Conservation (phyloP, 805 yeast species). For the Torulaspora maleeae region DNA sequence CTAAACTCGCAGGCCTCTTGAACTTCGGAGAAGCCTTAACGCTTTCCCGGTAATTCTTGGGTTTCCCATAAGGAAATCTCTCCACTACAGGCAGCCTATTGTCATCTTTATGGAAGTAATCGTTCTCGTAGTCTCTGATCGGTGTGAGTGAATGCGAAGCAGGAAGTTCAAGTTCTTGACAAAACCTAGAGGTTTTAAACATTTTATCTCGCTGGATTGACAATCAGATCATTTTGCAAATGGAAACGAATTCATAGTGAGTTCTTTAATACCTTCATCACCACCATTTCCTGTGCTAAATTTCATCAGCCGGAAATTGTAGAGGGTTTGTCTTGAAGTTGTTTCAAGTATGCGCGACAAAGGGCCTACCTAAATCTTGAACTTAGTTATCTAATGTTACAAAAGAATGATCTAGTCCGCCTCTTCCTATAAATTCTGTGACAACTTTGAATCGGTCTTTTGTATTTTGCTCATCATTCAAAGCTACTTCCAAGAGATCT, state of each 20-base stretch:
- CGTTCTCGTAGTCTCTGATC: constrained; percentile 30
- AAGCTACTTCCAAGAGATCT: constrained; percentile 56
- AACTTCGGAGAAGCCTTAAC: constrained; percentile 1
- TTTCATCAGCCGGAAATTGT: background rate
- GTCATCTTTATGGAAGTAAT: constrained; percentile 29
- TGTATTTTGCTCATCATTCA: constrained; percentile 44
- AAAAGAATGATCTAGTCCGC: constrained; percentile 58
- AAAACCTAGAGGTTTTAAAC: constrained; percentile 29
- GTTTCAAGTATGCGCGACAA: constrained; percentile 10
- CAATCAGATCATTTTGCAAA: background rate
- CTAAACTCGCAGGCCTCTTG: constrained; percentile 28
- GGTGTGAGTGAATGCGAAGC: constrained; percentile 31
- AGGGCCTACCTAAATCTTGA: background rate
- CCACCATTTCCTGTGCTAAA: background rate
- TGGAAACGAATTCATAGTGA: background rate
- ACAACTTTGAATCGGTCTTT: constrained; percentile 68
- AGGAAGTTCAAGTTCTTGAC: constrained; percentile 24
- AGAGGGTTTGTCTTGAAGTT: constrained; percentile 1
- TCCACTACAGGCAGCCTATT: constrained; percentile 20
- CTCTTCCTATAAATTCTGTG: constrained; percentile 80
- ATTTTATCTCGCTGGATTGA: constrained; percentile 11
- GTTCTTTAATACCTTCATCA: constrained; percentile 1
- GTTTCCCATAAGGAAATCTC: constrained; percentile 5
- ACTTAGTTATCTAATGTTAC: constrained; percentile 8
- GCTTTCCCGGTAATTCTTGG: background rate